Conservation (phyloP, 495 filamentous ascomycete species). For the Cryomyces minteri region DNA sequence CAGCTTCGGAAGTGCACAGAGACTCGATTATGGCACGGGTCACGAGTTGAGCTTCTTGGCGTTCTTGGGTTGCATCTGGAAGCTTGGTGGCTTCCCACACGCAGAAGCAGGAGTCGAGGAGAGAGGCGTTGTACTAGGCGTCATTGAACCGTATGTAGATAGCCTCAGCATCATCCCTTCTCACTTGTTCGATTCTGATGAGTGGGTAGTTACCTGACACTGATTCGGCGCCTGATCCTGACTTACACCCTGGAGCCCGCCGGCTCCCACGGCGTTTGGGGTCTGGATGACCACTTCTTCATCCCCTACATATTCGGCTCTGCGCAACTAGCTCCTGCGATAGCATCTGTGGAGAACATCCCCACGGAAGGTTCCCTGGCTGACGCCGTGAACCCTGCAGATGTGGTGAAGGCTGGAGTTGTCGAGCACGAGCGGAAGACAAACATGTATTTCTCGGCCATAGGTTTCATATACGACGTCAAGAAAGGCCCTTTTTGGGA, state of each 20-base stretch:
- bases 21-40: conserved; percentile 89
- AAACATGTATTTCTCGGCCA: conserved; percentile 96
- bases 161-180: background rate
- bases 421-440: conserved; percentile 49
- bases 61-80: conserved; percentile 81
- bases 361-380: conserved; percentile 57
- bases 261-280: conserved; percentile 68
- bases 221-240: conserved; percentile 68
- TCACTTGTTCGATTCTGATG: background rate
- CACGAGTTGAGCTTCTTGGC: conserved; percentile 91
- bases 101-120: conserved; percentile 37
- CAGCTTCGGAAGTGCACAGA: conserved; percentile 71
- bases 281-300: conserved; percentile 92
- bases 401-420: conserved; percentile 42
- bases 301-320: conserved; percentile 94
- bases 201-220: conserved; percentile 49
- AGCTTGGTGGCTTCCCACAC: conserved; percentile 53
- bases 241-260: conserved; percentile 94
- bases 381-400: conserved; percentile 48
- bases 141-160: conserved; percentile 55
- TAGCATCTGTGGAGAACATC: conserved; percentile 39
- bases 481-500: conserved; percentile 98
- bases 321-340: conserved; percentile 64
- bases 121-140: conserved; percentile 57
- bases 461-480: conserved; percentile 96